Evolutionary conservation across 371 early-diverging fungal genomes (phyloP), one percentile per base, ranked within the genome.

Genomic region (Saksenaea vasiformis): DNA sequence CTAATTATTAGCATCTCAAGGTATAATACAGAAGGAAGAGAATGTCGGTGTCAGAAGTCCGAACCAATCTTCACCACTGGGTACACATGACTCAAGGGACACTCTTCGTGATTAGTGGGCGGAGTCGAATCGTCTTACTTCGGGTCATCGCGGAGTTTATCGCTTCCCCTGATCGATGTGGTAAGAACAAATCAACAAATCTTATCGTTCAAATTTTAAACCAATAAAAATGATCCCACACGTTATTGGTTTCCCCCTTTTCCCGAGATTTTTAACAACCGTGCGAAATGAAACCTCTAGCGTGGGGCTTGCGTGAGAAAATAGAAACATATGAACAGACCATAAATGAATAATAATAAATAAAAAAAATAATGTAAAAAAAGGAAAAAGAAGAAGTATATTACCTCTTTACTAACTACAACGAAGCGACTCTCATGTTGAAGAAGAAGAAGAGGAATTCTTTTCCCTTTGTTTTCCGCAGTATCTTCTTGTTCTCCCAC

Each of bases 61-160:
- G 51, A 47, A 47, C 22, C 22, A 47, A 47, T 47, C 17, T 22
- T 47, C 26, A 47, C 51, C 51, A 47, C 51, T 47, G 19, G 51
- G 22, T 7, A 47, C 51, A 47, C 51, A 47, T 47, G 51, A 47
- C 51, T 47, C 51, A 47, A 47, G 51, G n/a, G 22, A 47, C 10
- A 22, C 22, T 10, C 51, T 47, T 22, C 24, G 22, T 47, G 51
- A 47, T 47, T 47, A 47, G 51, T 10, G 51, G 51, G 22, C 51
- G 51, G 51, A 47, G 51, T 47, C 51, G 9, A 22, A 22, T 31
- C 2, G 4, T 7, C 10, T 22, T n/a, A n/a, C 51, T 22, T 22
- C 22, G 51, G 51, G 22, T 22, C 22, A 47, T 47, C 24, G 51
- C 51, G 51, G 51, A 47, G 51, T 47, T 47, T 10, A 22, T 47